A percentile compares a stretch with the other conserved stretches of the same genome.
Evolutionary conservation across 176 grass and related monocot genomes (phyloP).

Genomic region (Hordeum marinum): DNA sequence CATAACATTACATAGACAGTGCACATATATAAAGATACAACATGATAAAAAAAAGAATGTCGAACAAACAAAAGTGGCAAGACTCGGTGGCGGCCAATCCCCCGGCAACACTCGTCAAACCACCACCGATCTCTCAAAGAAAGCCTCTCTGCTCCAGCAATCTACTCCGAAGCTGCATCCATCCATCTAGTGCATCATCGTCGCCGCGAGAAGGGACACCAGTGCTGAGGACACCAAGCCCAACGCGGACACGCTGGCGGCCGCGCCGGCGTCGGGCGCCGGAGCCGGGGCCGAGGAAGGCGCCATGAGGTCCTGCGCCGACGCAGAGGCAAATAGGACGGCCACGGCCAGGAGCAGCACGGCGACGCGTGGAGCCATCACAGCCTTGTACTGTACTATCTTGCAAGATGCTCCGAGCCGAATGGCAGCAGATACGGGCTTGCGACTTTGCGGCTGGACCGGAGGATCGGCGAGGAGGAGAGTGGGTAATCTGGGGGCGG

Average conservation of each 20-base stretch:
- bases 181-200: slow-evolving; percentile 19
- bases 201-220: not conserved
- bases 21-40: no score
- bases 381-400: not conserved
- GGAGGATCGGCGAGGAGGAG: no score
- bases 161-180: not conserved
- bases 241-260: not conserved
- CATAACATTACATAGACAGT: not conserved
- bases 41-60: slow-evolving; percentile 17
- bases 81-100: no score
- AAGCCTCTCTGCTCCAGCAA: not conserved
- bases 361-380: slow-evolving; percentile 28
- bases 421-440: no score
- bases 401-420: no score
- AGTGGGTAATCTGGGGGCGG: no score
- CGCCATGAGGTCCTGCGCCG: slow-evolving; percentile 20
- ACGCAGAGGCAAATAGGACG: not conserved
- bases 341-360: slow-evolving; percentile 4
- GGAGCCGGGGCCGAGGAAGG: slow-evolving; percentile 22
- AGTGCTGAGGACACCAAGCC: slow-evolving; percentile 7
- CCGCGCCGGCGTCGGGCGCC: not conserved
- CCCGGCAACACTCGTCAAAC: not conserved
- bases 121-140: not conserved
- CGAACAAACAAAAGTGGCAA: not conserved
- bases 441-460: no score